Evolutionary conservation across 2,329 filamentous ascomycete genomes (phyloP).

Genomic region (Elsinoe perseae): DNA sequence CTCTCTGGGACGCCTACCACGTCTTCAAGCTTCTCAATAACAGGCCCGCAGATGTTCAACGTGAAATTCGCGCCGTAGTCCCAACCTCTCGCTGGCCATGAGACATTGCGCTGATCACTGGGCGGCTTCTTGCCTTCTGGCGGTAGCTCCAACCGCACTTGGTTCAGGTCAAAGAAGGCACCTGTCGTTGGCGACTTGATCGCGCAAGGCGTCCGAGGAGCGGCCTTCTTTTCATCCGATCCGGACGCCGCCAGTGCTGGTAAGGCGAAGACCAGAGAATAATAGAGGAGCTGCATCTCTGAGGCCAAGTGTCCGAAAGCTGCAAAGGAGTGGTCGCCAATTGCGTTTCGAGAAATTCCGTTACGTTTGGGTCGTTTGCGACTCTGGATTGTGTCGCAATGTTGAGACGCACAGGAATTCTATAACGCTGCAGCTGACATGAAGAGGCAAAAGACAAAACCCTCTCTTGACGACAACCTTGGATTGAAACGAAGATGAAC

Average conservation of each 20-base stretch:
- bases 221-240: conserved; percentile 32
- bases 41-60: conserved; percentile 69
- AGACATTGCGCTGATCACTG: conserved; percentile 52
- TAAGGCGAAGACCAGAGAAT: conserved; percentile 29
- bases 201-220: conserved; percentile 51
- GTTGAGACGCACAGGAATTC: neutral
- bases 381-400: neutral
- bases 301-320: conserved; percentile 3
- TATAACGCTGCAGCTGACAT: neutral
- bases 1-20: conserved; percentile 53
- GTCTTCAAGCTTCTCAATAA: conserved; percentile 51
- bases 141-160: conserved; percentile 47
- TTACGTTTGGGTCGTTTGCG: neutral
- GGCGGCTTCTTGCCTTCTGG: conserved; percentile 32
- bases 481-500: neutral
- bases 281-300: conserved; percentile 29
- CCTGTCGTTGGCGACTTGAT: conserved; percentile 53
- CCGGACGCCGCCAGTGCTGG: conserved; percentile 30
- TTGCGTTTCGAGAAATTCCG: neutral
- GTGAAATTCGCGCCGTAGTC: conserved; percentile 79
- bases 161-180: conserved; percentile 56
- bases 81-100: conserved; percentile 59
- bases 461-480: neutral
- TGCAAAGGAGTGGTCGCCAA: neutral
- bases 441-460: neutral